Base-by-base conservation (phyloP, 1,139 yeast species). In the Protomyces lactucae-debilis region DNA sequence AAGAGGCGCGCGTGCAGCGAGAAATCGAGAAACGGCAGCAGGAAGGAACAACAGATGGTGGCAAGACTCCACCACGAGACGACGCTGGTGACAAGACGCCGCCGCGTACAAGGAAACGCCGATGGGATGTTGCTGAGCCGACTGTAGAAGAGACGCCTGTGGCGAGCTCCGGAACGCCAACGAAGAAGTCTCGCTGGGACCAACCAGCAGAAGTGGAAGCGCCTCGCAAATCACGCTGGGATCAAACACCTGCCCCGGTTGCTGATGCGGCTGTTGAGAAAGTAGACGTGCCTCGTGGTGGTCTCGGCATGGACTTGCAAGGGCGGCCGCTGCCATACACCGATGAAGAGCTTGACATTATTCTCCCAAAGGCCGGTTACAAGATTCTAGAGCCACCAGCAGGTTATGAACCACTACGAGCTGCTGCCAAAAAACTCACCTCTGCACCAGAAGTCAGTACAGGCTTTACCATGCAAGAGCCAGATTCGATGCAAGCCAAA, bases 341-440 rank as follows among this genome's bases (percentile, higher is more conserved):
- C 0, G 82, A 82, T 67, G 82, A 77, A 35, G 76, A 80, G 28
- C 75, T 86, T 14, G 82, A 84, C 66, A 75, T 76, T 64, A 72
- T 86, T 6, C 74, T 86, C 43, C 91, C 90, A 0, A 68, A 74
- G 1, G 74, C 72, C 9, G 88, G 87, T 0, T 86, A 82, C 69
- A 75, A 73, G 45, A 76, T 79, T 51, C 76, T 82, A 0, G 72
- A 75, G 0, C 80, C 81, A 0, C 89, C 91, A 0, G 73, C 75
- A 5, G 80, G 77, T 40, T 83, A 78, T 70, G 73, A 74, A 40
- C 84, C 81, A 10, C 66, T 70, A 32, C 68, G 72, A 40, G 69
- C 70, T 3, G 67, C 68, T 2, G 70, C 68, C 67, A 55, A 74
- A 69, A 59, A 73, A 68, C 52, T 70, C 61, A 46, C 73, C 0